phyloP scores from a whole-genome alignment of 108 stramenopile genomes.

The Schizochytrium sp. region DNA sequence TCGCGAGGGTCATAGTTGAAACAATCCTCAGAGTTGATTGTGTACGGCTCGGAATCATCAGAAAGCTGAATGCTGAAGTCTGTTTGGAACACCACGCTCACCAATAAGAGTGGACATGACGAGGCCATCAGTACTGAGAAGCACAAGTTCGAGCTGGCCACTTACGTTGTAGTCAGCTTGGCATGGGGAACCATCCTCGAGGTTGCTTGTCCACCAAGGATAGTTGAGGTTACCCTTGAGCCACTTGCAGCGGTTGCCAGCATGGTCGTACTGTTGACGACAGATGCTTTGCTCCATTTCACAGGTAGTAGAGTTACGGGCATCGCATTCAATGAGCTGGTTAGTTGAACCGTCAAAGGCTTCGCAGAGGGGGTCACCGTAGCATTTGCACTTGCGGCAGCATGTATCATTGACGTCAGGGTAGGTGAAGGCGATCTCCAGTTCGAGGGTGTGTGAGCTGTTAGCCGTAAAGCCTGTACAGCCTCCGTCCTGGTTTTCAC shows the following conservation, averaged over 20 bases:
- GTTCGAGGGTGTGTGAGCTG: not conserved
- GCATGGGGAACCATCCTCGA: slow-evolving; percentile 15
- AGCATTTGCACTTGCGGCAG: slow-evolving; percentile 41
- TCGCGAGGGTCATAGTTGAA: slow-evolving; percentile 46
- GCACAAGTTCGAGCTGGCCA: slow-evolving; percentile 43
- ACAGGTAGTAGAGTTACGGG: slow-evolving; percentile 38
- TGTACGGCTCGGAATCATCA: slow-evolving; percentile 20
- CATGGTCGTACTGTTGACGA: slow-evolving; percentile 15
- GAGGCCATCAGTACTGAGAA: slow-evolving; percentile 17
- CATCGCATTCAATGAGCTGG: slow-evolving; percentile 44
- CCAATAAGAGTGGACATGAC: slow-evolving; percentile 43
- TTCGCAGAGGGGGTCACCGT: slow-evolving; percentile 40
- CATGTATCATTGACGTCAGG: slow-evolving; percentile 16
- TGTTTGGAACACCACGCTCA: slow-evolving; percentile 52
- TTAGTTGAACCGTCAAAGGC: too few relatives aligned
- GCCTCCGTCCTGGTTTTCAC: slow-evolving; percentile 13
- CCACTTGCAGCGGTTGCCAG: slow-evolving; percentile 56
- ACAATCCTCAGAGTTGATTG: slow-evolving; percentile 32
- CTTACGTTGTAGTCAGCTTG: not conserved
- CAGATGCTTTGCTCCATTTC: slow-evolving; percentile 39
- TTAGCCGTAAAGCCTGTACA: not conserved
- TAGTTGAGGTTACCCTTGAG: slow-evolving; percentile 17
- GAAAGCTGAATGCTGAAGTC: slow-evolving; percentile 16
- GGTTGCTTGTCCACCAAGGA: not conserved
- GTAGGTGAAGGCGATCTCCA: not conserved